Percentiles rank a stretch among this genome's conserved stretches.
Evolutionary conservation across 73 alveolate genomes (phyloP).

Genomic region (Tetrahymena malaccensis): DNA sequence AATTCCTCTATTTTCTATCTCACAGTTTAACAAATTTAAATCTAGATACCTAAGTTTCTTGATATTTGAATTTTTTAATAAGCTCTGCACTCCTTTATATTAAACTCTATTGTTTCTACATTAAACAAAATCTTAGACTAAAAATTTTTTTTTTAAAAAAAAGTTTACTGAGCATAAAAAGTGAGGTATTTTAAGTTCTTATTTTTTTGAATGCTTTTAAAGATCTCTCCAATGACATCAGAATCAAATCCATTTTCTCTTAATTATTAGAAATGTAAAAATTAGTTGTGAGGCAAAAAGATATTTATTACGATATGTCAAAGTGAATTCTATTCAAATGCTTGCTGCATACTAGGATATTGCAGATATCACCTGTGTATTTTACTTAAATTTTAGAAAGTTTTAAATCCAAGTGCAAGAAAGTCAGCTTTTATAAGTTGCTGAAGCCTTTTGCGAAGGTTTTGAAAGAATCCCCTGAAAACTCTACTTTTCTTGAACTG

Average conservation of each 20-base stretch:
- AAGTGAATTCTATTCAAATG: background rate
- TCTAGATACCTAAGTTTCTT: background rate
- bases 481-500: background rate
- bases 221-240: background rate
- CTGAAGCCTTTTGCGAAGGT: background rate
- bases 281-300: background rate
- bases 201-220: background rate
- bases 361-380: background rate
- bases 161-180: background rate
- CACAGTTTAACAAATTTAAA: background rate
- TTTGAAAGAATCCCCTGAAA: background rate
- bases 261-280: background rate
- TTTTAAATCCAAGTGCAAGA: background rate
- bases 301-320: background rate
- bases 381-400: background rate
- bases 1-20: background rate
- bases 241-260: background rate
- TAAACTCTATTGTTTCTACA: background rate
- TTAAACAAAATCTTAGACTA: background rate
- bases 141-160: no score
- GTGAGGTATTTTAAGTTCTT: background rate
- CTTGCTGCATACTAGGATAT: background rate
- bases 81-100: background rate
- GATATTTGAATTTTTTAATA: background rate
- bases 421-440: background rate